These are phyloP conservation scores for Platismatia glauca DNA, from an alignment of 495 filamentous ascomycete genomes.

Conservation along the genomic window DNA sequence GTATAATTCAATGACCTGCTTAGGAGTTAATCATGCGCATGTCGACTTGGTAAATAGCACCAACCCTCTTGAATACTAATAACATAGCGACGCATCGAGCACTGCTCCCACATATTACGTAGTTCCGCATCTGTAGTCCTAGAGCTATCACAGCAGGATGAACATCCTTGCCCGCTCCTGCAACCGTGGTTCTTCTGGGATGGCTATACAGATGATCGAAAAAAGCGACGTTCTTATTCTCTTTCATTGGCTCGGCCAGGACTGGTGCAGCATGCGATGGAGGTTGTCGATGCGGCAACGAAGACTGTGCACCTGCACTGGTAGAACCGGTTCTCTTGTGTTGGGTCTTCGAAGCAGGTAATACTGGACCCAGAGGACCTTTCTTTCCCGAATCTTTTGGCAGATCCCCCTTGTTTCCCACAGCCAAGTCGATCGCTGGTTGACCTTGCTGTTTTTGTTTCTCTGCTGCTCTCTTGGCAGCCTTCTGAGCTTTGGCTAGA, in stretches of 20 bases:
- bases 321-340: constrained; percentile 22
- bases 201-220: constrained; percentile 82
- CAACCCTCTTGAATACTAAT: constrained; percentile 78
- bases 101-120: constrained; percentile 82
- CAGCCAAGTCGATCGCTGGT: constrained; percentile 28
- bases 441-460: constrained; percentile 37
- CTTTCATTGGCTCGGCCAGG: constrained; percentile 40
- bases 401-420: constrained; percentile 19
- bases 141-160: constrained; percentile 79
- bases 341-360: constrained; percentile 18
- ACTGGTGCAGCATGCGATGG: constrained; percentile 34
- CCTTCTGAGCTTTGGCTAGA: constrained; percentile 69
- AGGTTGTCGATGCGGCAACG: constrained; percentile 16
- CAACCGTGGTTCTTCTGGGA: constrained; percentile 57
- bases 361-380: constrained; percentile 21
- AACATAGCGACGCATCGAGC: constrained; percentile 80
- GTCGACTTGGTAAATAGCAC: constrained; percentile 19
- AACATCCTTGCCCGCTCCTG: constrained; percentile 76
- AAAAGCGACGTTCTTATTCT: constrained; percentile 66
- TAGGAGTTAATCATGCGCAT: constrained; percentile 7
- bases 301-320: constrained; percentile 14
- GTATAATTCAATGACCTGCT: constrained; percentile 81
- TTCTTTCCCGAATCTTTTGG: constrained; percentile 35
- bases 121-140: constrained; percentile 83
- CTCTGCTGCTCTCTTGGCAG: constrained; percentile 58